phyloP scores from a whole-genome alignment of 2,329 filamentous ascomycete genomes.

The Diaporthe ilicicola region DNA sequence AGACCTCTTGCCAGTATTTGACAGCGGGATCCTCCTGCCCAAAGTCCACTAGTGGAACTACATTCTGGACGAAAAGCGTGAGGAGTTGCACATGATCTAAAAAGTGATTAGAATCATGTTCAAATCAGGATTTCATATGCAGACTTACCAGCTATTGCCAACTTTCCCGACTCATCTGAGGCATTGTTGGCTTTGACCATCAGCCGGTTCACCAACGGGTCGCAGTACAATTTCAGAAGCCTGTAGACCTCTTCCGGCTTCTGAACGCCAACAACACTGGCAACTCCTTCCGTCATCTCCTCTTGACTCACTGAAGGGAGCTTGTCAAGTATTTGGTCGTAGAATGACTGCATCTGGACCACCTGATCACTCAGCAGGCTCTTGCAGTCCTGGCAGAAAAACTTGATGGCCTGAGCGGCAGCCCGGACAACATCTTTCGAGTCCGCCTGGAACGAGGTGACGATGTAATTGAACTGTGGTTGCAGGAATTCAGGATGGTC shows the following conservation, averaged over 20 bases:
- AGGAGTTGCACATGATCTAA: conserved; percentile 89
- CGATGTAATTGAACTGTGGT: conserved; percentile 94
- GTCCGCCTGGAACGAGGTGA: conserved; percentile 86
- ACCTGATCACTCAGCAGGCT: conserved; percentile 86
- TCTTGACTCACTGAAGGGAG: conserved; percentile 89
- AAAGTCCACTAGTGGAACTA: conserved; percentile 77
- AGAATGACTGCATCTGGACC: conserved; percentile 88
- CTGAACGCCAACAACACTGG: conserved; percentile 88
- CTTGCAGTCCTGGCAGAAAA: conserved; percentile 95
- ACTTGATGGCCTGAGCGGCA: conserved; percentile 93
- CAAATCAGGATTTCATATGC: background rate
- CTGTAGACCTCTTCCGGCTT: conserved; percentile 81
- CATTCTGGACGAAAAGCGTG: conserved; percentile 84
- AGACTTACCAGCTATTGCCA: conserved; percentile 79
- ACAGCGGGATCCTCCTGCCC: conserved; percentile 87
- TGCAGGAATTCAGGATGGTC: conserved; percentile 92
- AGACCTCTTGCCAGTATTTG: conserved; percentile 94
- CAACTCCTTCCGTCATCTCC: conserved; percentile 95
- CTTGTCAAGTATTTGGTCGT: conserved; percentile 86
- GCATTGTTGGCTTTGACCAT: conserved; percentile 89
- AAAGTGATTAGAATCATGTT: conserved; percentile 33
- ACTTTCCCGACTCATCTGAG: conserved; percentile 77
- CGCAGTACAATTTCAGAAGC: conserved; percentile 90
- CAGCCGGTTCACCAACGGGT: conserved; percentile 85
- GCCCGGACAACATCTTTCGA: conserved; percentile 92